Evolutionary conservation across 1,139 yeast species (phyloP).

Genomic region (Kodamaea suecica): DNA sequence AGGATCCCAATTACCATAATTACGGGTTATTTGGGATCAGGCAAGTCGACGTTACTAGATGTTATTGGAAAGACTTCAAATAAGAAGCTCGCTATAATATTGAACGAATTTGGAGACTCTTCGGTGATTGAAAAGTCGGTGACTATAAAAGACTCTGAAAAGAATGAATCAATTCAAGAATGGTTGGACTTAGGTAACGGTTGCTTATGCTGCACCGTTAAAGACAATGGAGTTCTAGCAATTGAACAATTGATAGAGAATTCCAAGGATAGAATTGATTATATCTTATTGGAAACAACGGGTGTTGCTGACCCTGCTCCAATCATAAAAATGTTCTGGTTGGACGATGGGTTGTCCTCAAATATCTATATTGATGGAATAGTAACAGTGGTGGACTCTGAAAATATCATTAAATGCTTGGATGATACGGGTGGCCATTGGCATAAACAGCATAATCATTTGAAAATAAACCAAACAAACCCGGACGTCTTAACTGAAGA

Average conservation of each 20-base stretch:
- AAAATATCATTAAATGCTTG: constrained; percentile 62
- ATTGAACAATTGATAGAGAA: constrained; percentile 81
- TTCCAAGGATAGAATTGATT: constrained; percentile 74
- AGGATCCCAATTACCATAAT: constrained; percentile 89
- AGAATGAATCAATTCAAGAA: constrained; percentile 65
- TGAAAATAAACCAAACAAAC: constrained; percentile 20
- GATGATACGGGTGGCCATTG: constrained; percentile 72
- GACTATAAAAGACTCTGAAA: constrained; percentile 62
- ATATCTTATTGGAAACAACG: constrained; percentile 87
- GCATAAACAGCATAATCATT: constrained; percentile 42
- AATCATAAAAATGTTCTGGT: constrained; percentile 95
- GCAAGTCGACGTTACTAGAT: constrained; percentile 83
- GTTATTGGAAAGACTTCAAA: constrained; percentile 66
- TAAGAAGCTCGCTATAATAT: constrained; percentile 78
- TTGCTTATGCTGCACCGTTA: constrained; percentile 93
- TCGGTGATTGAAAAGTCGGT: constrained; percentile 85
- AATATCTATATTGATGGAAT: constrained; percentile 90
- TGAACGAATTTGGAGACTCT: constrained; percentile 89
- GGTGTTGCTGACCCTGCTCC: constrained; percentile 99
- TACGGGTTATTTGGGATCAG: constrained; percentile 94
- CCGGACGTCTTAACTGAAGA: constrained; percentile 26
- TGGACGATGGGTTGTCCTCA: constrained; percentile 83
- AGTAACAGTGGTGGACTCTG: constrained; percentile 84
- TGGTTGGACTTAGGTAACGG: constrained; percentile 98
- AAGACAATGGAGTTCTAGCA: constrained; percentile 91